Evolutionary conservation across 805 yeast genomes (phyloP).

Genomic region (Wickerhamomyces mucosus): DNA sequence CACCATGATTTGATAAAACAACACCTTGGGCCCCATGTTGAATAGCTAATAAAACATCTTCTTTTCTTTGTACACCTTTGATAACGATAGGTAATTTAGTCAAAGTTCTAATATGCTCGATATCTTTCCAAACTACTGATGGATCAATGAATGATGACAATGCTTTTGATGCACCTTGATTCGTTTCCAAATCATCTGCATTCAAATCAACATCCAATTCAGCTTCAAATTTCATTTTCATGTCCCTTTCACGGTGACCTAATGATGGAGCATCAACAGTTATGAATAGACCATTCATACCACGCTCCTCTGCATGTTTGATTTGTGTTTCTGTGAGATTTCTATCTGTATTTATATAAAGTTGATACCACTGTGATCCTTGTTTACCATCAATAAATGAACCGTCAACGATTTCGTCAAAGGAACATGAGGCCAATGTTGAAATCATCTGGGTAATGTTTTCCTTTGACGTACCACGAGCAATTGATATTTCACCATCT

Average conservation of each 20-base stretch:
- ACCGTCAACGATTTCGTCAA: conserved; percentile 75
- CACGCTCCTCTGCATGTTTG: conserved; percentile 62
- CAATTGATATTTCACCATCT: conserved; percentile 83
- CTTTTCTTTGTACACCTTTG: conserved; percentile 80
- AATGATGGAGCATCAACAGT: conserved; percentile 92
- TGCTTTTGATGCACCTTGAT: conserved; percentile 82
- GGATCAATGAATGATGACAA: conserved; percentile 80
- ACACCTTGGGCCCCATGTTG: conserved; percentile 68
- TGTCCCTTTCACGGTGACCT: conserved; percentile 87
- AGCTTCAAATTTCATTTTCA: conserved; percentile 50
- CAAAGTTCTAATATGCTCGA: conserved; percentile 41
- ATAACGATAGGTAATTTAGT: conserved; percentile 61
- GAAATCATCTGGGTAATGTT: conserved; percentile 84
- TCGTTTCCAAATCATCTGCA: conserved; percentile 41
- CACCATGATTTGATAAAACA: conserved; percentile 86
- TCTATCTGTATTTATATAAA: conserved; percentile 75
- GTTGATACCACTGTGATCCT: conserved; percentile 66
- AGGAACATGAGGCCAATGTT: conserved; percentile 79
- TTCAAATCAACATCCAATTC: conserved; percentile 40
- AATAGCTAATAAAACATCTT: conserved; percentile 67
- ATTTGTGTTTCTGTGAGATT: conserved; percentile 51
- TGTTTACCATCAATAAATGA: conserved; percentile 53
- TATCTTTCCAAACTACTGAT: conserved; percentile 54
- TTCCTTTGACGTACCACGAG: conserved; percentile 71
- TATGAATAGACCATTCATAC: conserved; percentile 74